phyloP scores from a whole-genome alignment of 805 yeast genomes.

The Yarrowia sp. region DNA sequence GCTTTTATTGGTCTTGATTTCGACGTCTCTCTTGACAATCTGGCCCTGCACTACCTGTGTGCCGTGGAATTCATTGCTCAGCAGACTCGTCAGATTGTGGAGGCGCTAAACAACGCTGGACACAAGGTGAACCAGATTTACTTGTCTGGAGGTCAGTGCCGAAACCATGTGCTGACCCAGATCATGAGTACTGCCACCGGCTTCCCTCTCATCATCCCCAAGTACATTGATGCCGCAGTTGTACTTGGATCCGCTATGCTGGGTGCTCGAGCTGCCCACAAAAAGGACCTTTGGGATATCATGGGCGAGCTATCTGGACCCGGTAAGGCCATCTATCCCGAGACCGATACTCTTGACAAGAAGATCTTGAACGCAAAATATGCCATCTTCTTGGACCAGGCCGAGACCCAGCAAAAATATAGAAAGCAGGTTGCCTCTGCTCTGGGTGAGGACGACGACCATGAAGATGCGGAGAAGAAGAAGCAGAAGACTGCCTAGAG shows the following conservation, averaged over 20 bases:
- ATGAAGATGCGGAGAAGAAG: not conserved
- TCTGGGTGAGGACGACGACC: not conserved
- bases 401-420: constrained; percentile 72
- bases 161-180: constrained; percentile 85
- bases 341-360: constrained; percentile 60
- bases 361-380: constrained; percentile 73
- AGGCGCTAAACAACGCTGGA: constrained; percentile 76
- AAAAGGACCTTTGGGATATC: constrained; percentile 64
- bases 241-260: constrained; percentile 93
- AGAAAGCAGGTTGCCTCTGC: constrained; percentile 51
- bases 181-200: constrained; percentile 91
- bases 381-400: constrained; percentile 82
- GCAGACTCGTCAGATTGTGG: constrained; percentile 93
- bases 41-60: constrained; percentile 82
- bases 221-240: constrained; percentile 94
- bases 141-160: constrained; percentile 95
- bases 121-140: constrained; percentile 72
- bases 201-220: constrained; percentile 84
- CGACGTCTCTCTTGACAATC: constrained; percentile 80
- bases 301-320: constrained; percentile 83
- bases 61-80: constrained; percentile 98
- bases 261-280: constrained; percentile 84
- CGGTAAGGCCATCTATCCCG: constrained; percentile 75
- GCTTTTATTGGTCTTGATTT: constrained; percentile 87
- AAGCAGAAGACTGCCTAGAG: not conserved